phyloP scores from a whole-genome alignment of 352 stramenopile species.

The Phytophthora gonapodyides region DNA sequence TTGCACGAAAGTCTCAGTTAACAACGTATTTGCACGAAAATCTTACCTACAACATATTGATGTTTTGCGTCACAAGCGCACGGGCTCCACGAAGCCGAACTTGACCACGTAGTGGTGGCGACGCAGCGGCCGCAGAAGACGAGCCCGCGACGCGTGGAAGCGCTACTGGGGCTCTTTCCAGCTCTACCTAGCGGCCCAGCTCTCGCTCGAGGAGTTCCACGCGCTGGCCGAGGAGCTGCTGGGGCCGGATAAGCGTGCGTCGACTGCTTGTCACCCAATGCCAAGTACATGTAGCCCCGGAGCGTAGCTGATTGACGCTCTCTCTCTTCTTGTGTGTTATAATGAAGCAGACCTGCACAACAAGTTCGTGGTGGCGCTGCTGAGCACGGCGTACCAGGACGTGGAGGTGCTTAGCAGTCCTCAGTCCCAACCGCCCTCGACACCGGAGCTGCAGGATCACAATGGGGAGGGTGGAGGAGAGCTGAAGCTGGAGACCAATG shows the following conservation, averaged over 20 bases:
- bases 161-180: slow-evolving; percentile 68
- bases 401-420: slow-evolving; percentile 8
- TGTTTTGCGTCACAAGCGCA: no score
- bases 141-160: slow-evolving; percentile 53
- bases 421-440: slow-evolving; percentile 4
- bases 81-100: no score
- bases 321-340: slow-evolving; percentile 1
- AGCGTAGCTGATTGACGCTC: slow-evolving; percentile 1
- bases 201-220: slow-evolving; percentile 68
- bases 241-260: slow-evolving; percentile 49
- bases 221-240: slow-evolving; percentile 47
- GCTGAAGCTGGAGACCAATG: slow-evolving; percentile 4
- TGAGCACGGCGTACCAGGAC: slow-evolving; percentile 42
- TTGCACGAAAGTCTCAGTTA: no score
- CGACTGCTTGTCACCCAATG: no score
- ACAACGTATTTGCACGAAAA: no score
- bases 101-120: no score
- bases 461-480: slow-evolving; percentile 11
- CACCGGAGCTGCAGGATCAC: slow-evolving; percentile 12
- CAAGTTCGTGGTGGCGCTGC: slow-evolving; percentile 56
- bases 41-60: no score
- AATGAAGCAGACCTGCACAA: slow-evolving; percentile 55
- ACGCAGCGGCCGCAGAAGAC: no score
- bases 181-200: slow-evolving; percentile 52
- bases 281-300: no score